A percentile compares a stretch with the other conserved stretches of the same genome.
phyloP scores from a whole-genome alignment of 805 yeast species.

The Alloascoidea hylecoeti region DNA sequence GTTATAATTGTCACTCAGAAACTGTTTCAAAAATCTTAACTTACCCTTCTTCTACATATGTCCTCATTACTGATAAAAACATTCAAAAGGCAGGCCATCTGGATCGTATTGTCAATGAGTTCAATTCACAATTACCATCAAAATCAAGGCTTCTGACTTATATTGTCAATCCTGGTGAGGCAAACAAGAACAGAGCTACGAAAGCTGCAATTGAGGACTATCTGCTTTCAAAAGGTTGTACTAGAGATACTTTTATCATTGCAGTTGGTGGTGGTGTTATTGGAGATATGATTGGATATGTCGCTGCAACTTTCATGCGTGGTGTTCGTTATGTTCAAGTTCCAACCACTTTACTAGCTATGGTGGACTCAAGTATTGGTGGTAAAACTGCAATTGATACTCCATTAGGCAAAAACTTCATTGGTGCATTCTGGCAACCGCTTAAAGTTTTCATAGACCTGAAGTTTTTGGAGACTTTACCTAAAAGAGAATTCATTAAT shows the following conservation, averaged over 20 bases:
- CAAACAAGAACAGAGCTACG: conserved; percentile 74
- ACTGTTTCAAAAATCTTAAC: conserved; percentile 56
- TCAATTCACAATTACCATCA: conserved; percentile 21
- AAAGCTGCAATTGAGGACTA: conserved; percentile 91
- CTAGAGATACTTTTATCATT: conserved; percentile 86
- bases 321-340: conserved; percentile 90
- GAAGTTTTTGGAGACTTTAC: conserved; percentile 74
- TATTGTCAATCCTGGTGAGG: conserved; percentile 84
- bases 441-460: conserved; percentile 77
- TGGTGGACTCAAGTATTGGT: conserved; percentile 98
- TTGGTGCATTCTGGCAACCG: conserved; percentile 98
- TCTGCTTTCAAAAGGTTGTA: conserved; percentile 70
- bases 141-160: conserved; percentile 56
- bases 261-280: conserved; percentile 98
- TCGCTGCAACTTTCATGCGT: conserved; percentile 98
- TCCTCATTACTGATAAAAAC: conserved; percentile 77
- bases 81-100: conserved; percentile 54
- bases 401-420: conserved; percentile 86
- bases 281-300: conserved; percentile 98
- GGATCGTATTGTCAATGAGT: conserved; percentile 26
- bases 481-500: conserved; percentile 87
- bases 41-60: conserved; percentile 81
- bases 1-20: conserved; percentile 65
- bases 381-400: conserved; percentile 98
- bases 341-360: conserved; percentile 86